phyloP scores from a whole-genome alignment of 1,284 basidiomycete genomes.

The Filobasidium uniguttulatum region DNA sequence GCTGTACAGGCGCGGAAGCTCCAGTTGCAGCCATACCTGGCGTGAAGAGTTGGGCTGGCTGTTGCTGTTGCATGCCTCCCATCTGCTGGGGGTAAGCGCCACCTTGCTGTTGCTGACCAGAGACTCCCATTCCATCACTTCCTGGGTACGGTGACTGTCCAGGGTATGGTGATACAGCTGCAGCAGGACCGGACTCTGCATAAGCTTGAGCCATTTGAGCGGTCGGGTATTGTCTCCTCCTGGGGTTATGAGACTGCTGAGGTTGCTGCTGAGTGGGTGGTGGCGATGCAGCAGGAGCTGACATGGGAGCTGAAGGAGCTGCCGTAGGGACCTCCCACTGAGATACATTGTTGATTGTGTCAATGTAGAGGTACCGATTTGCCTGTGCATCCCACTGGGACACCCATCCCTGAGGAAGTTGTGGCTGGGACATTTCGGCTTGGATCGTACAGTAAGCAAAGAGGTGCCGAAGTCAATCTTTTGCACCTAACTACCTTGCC shows the following conservation, averaged over 20 bases:
- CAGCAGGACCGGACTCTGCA: slow-evolving; percentile 33
- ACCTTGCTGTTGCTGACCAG: too few species aligned
- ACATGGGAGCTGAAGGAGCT: slow-evolving; percentile 19
- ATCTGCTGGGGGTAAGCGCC: slow-evolving; percentile 23
- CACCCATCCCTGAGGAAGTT: slow-evolving; percentile 75
- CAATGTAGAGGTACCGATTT: slow-evolving; percentile 70
- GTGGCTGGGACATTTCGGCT: slow-evolving; percentile 12
- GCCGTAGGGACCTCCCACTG: slow-evolving; percentile 51
- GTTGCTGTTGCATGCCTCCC: background rate
- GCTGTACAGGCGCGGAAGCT: background rate
- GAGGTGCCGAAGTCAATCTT: background rate
- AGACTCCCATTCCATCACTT: slow-evolving; percentile 18
- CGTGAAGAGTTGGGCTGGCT: slow-evolving; percentile 57
- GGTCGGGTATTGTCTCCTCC: slow-evolving; percentile 78
- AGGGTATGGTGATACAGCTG: slow-evolving; percentile 5
- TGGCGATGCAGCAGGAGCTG: slow-evolving; percentile 15
- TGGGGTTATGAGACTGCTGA: slow-evolving; percentile 37
- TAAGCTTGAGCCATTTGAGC: slow-evolving; percentile 71
- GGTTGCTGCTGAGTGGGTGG: slow-evolving; percentile 17
- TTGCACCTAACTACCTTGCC: background rate
- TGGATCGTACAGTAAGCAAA: background rate
- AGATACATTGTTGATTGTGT: slow-evolving; percentile 40
- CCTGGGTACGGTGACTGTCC: slow-evolving; percentile 6
- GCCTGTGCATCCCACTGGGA: slow-evolving; percentile 75
- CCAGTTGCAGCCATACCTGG: slow-evolving; percentile 48